Conservation (phyloP, 2,329 filamentous ascomycete genomes). For the Aulographum hederae region DNA sequence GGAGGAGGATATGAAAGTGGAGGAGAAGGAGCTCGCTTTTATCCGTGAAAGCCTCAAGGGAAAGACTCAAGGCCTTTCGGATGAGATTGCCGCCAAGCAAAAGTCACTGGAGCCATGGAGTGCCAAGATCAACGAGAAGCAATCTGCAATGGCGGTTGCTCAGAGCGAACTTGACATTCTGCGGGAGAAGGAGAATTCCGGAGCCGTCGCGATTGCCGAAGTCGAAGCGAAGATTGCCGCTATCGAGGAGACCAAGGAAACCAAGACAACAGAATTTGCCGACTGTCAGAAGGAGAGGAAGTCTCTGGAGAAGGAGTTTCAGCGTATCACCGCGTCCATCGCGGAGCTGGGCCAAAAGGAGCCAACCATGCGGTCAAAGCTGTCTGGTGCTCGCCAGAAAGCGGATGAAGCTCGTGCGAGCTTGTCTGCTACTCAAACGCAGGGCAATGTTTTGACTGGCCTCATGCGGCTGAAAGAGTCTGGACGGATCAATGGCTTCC, state of each 20-base stretch:
- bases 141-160: slow-evolving; percentile 82
- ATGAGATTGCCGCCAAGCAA: slow-evolving; percentile 81
- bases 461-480: slow-evolving; percentile 92
- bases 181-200: slow-evolving; percentile 73
- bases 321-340: slow-evolving; percentile 53
- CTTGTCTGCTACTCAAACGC: slow-evolving; percentile 74
- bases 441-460: slow-evolving; percentile 79
- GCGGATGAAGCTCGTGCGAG: slow-evolving; percentile 90
- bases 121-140: slow-evolving; percentile 91
- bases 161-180: slow-evolving; percentile 90
- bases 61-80: slow-evolving; percentile 87
- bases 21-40: slow-evolving; percentile 65
- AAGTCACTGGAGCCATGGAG: slow-evolving; percentile 93
- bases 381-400: slow-evolving; percentile 82
- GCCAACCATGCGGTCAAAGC: slow-evolving; percentile 61
- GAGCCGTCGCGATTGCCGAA: slow-evolving; percentile 68
- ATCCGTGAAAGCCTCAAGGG: slow-evolving; percentile 82
- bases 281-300: slow-evolving; percentile 56
- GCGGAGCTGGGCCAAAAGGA: slow-evolving; percentile 58
- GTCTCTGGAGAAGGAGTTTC: slow-evolving; percentile 55
- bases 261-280: slow-evolving; percentile 59
- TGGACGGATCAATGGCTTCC: slow-evolving; percentile 90
- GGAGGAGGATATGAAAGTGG: slow-evolving; percentile 55
- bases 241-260: slow-evolving; percentile 51
- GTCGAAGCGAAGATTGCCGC: slow-evolving; percentile 58